Base-by-base conservation (phyloP, 2,329 filamentous ascomycete species). In the Colletotrichum kahawae region DNA sequence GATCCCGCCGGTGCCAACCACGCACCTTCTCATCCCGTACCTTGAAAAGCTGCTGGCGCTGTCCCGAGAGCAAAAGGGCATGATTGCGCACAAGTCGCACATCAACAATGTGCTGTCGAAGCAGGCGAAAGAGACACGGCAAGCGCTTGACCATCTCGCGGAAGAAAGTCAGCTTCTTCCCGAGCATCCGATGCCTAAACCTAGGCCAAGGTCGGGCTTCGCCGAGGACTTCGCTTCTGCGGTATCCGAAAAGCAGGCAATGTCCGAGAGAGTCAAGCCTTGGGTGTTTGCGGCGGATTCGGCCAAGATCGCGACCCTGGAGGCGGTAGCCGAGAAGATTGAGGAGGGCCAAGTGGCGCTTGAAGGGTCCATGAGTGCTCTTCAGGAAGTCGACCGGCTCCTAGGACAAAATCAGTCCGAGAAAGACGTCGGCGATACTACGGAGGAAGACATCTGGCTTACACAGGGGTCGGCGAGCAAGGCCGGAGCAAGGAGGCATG, bases 81-180 rank as follows among this genome's bases (percentile, higher is more conserved):
- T 88, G 31, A 90, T 92, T 59, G 83, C 89, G 36, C 89, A 93
- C 77, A 93, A 92, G 78, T 87, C 90, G 0, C 88, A 93, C 79
- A 83, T 92, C 63, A 90, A 87, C 73, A 80, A 85, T 18, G 81
- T 84, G 18, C 82, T 93, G 14, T 81, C 86, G 24, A 89, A 86
- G 76, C 87, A 92, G 77, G 84, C 86, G 27, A 88, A 88, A 74
- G 88, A 91, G 13, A 85, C 86, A 16, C 84, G 84, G 67, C 87
- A 90, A 79, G 80, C 83, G 2, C 83, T 93, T 9, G 86, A 88
- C 64, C 90, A 88, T 71, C 83, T 93, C 4, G 87, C 88, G 13
- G 89, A 93, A 64, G 91, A 93, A 79, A 93, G 92, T 78, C 90
- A 92, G 77, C 83, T 93, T 18, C 85, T 93, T 14, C 88, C 88